Percentiles rank a stretch among this genome's conserved stretches.
phyloP scores from a whole-genome alignment of 2,329 filamentous ascomycete species.

The Colletotrichum acutatum region DNA sequence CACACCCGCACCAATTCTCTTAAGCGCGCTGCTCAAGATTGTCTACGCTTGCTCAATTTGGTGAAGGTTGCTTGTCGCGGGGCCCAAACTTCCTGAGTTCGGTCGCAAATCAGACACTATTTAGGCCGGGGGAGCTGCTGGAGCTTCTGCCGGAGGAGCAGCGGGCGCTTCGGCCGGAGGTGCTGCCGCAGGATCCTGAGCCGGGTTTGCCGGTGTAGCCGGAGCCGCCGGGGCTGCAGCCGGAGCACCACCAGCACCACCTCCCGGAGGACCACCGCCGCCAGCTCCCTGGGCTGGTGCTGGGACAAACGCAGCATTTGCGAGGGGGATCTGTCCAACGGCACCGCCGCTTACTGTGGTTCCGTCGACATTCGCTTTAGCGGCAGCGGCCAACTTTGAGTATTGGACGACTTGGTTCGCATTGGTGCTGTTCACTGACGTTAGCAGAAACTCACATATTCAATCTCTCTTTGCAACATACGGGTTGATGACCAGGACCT shows the following conservation, averaged over 20 bases:
- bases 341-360: slow-evolving; percentile 42
- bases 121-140: not conserved
- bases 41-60: not conserved
- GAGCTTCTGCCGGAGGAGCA: not conserved
- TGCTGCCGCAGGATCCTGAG: not conserved
- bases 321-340: slow-evolving; percentile 43
- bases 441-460: slow-evolving; percentile 13
- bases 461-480: slow-evolving; percentile 36
- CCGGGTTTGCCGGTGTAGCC: not conserved
- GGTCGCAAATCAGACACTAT: not conserved
- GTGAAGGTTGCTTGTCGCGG: not conserved
- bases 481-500: slow-evolving; percentile 63
- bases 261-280: slow-evolving; percentile 1
- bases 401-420: slow-evolving; percentile 45
- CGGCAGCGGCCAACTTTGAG: slow-evolving; percentile 38
- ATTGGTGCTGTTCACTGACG: slow-evolving; percentile 32
- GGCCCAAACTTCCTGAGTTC: not conserved
- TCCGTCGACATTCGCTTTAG: slow-evolving; percentile 42
- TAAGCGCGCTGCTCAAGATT: no score
- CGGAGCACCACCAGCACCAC: slow-evolving; percentile 1
- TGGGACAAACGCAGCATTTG: slow-evolving; percentile 42
- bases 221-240: not conserved
- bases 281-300: slow-evolving; percentile 36
- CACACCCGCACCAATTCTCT: not conserved
- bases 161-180: not conserved